Base-by-base conservation (phyloP, 2,329 filamentous ascomycete genomes). In the Sclerotiophoma versabilis region DNA sequence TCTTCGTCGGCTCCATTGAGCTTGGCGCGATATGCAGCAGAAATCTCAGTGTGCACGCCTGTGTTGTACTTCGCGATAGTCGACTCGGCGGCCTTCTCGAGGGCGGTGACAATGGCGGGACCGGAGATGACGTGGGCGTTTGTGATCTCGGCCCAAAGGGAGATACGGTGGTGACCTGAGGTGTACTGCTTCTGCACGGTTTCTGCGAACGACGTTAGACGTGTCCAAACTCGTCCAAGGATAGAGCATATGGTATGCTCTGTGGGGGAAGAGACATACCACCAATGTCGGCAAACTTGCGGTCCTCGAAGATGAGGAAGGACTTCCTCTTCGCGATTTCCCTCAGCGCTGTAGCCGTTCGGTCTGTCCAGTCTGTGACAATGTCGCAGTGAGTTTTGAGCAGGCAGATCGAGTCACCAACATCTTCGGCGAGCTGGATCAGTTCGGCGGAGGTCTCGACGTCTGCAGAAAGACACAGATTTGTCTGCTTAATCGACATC, bases 331-430 rank as follows among this genome's bases (percentile, higher is more conserved):
- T 69, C 2, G 80, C 76, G 36, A 83, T 75, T 30, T 81, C 80
- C 42, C 76, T 71, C 58, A 84, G 66, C 0, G 77, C 75, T 52
- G 76, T 64, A 15, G 81, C 81, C 1, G 83, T 85, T 52, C 82
- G 77, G 54, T 83, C 80, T 12, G 79, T 80, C 78, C 84, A 87
- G 70, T 87, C 84, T 58, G 81, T 79, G 62, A 87, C 81, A 46
- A 84, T 84, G 71, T 87, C 84, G 49, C 83, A 84, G 65, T 86
- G 83, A 4, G 85, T 83, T 71, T 86, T 84, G 49, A 87, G 76
- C 23, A 87, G 71, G 60, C 83, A 84, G 52, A 87, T 86, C 57
- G 82, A 80, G 60, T 86, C 83, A 54, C 85, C 84, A 14, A 86
- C 77, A 29, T 85, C 80, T 58, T 84, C 80, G 25, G 84, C 84